A percentile compares a stretch with the other conserved stretches of the same genome.
Evolutionary conservation across 192 early-diverging fungal genomes (phyloP).

Genomic region (Linnemannia hyalina): DNA sequence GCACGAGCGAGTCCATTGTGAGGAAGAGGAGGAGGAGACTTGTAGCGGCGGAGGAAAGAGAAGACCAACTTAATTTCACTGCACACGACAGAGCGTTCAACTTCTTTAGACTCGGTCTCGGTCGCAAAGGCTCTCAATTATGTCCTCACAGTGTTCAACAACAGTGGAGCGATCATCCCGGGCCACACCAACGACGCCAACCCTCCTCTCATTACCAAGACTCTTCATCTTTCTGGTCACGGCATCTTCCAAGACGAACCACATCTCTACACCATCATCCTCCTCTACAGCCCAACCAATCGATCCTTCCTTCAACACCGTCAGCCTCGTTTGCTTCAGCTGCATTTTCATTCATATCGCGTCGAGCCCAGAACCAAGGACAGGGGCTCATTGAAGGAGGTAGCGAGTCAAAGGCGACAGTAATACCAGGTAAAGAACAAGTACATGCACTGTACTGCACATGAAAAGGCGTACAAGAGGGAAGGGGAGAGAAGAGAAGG

Average conservation of each 20-base stretch:
- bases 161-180: not conserved
- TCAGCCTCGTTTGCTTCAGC: not conserved
- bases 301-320: not conserved
- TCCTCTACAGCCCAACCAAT: not conserved
- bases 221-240: conserved; percentile 16
- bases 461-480: not conserved
- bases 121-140: not conserved
- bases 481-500: not conserved
- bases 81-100: not conserved
- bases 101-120: not conserved
- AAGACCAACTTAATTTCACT: not conserved
- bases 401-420: not conserved
- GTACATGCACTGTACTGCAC: not conserved
- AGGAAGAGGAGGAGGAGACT: conserved; percentile 29
- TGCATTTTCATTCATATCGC: not conserved
- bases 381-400: not conserved
- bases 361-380: not conserved
- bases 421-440: conserved; percentile 3
- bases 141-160: not conserved
- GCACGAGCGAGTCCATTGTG: conserved; percentile 7
- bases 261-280: not conserved
- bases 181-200: not conserved
- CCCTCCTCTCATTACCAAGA: not conserved
- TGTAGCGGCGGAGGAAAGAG: not conserved
- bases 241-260: conserved; percentile 8